These are phyloP conservation scores for Arthroderma sp. DNA, from an alignment of 2,329 filamentous ascomycete species.

Conservation along the genomic window DNA sequence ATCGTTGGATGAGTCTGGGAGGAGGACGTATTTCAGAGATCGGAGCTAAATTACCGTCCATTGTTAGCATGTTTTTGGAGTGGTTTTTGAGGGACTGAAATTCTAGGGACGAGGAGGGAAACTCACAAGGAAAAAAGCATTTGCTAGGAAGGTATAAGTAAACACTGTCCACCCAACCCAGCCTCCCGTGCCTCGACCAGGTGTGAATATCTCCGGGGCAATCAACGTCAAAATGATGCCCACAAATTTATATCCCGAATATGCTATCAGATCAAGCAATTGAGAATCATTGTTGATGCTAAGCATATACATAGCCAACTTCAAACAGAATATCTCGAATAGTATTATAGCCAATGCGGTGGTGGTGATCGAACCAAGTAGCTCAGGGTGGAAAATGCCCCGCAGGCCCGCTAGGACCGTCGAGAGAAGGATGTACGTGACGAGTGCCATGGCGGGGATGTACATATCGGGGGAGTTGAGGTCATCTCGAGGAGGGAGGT, in stretches of 20 bases:
- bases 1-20: conserved; percentile 65
- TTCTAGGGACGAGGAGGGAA: background rate
- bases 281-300: conserved; percentile 91
- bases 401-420: conserved; percentile 80
- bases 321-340: conserved; percentile 79
- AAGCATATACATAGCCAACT: conserved; percentile 84
- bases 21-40: conserved; percentile 86
- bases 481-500: conserved; percentile 84
- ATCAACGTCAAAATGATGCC: conserved; percentile 84
- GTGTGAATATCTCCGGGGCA: conserved; percentile 62
- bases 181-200: conserved; percentile 68
- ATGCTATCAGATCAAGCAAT: conserved; percentile 84
- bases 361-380: conserved; percentile 79
- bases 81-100: background rate
- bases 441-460: conserved; percentile 93
- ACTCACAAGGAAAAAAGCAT: conserved; percentile 84
- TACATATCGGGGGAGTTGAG: conserved; percentile 99
- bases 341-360: conserved; percentile 70
- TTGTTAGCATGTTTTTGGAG: too few relatives aligned
- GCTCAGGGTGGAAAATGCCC: conserved; percentile 84
- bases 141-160: conserved; percentile 80
- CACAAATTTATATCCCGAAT: conserved; percentile 97
- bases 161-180: conserved; percentile 86
- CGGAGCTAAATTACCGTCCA: conserved; percentile 50
- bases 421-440: conserved; percentile 91